A percentile compares a stretch with the other conserved stretches of the same genome.
Conservation (phyloP, 1,284 basidiomycete genomes). For the Marasmius oreades region DNA sequence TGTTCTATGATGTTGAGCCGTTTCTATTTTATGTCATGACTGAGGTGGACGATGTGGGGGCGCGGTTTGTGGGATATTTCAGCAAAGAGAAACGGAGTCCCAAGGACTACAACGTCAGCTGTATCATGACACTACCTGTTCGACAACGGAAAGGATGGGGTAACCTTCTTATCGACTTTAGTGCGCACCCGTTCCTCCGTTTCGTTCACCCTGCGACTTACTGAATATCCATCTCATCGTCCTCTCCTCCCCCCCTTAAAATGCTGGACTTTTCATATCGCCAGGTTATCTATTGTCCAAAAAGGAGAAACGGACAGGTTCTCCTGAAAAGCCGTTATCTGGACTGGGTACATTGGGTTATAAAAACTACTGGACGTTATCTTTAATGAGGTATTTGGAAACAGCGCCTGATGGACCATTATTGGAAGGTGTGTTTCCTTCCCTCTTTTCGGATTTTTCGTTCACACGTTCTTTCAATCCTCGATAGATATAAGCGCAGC, state of each 20-base stretch:
- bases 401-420: constrained; percentile 57
- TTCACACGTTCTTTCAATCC: constrained; percentile 10
- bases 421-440: constrained; percentile 64
- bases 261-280: neutral
- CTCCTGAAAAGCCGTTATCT: constrained; percentile 92
- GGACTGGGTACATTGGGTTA: constrained; percentile 90
- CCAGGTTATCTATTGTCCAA: constrained; percentile 94
- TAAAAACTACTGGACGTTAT: constrained; percentile 91
- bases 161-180: constrained; percentile 93
- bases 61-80: constrained; percentile 97
- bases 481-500: constrained; percentile 76
- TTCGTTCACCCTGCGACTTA: neutral
- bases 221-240: neutral
- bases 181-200: constrained; percentile 50
- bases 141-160: constrained; percentile 95
- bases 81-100: constrained; percentile 98
- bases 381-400: constrained; percentile 82
- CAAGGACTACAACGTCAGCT: constrained; percentile 96
- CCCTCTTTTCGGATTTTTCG: constrained; percentile 18
- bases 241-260: neutral
- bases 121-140: constrained; percentile 98
- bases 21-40: constrained; percentile 99
- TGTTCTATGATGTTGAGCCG: constrained; percentile 99
- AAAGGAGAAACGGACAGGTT: constrained; percentile 86
- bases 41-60: constrained; percentile 85